Base-by-base conservation (phyloP, 176 grass and related monocot genomes). In the Oryza officinalis region DNA sequence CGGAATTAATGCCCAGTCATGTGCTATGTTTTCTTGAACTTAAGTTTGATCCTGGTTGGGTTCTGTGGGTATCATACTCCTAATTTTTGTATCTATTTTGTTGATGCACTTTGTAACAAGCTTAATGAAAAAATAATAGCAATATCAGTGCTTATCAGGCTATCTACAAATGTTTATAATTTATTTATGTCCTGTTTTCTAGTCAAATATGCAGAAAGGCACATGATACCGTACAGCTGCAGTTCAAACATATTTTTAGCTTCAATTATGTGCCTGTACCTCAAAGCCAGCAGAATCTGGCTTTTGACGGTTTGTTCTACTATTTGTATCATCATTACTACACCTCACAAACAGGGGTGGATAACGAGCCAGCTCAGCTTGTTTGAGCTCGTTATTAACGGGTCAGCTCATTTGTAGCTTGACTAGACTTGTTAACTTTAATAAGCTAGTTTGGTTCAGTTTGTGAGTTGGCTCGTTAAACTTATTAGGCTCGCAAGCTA, bases 121-220 rank as follows among this genome's bases (percentile, higher is more conserved):
- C 54, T 72, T 47, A 43, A 38, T 31, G 43, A 65, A 83, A 67
- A 83, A 17, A 65, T 32, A 50, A 70, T 65, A 15, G 17, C 23
- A n/a, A 83, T 30, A 69, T 40, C 23, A 7, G 67, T 86, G 45
- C 22, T 80, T 54, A 12, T 74, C 25, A 38, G 52, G 52, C 52
- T 57, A 9, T 57, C 52, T 57, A 2, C 52, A 57, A 57, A 57
- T 57, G 52, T 57, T 57, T n/a, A 20, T 20, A 18, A 57, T n/a
- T 57, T 17, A 57, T 22, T 57, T 17, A 15, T 47, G 47, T 18
- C 47, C 13, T 50, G 15, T 50, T 50, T 20, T 22, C 20, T 57
- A 9, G 52, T 57, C 18, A 57, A 7, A 57, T 57, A 57, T 22
- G 1, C 2, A 57, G 52, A 57, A 57, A 9, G 52, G 20, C 52